Evolutionary conservation across 2,329 filamentous ascomycete genomes (phyloP), one percentile per base, ranked within the genome.

Genomic region (Knufia petricola): DNA sequence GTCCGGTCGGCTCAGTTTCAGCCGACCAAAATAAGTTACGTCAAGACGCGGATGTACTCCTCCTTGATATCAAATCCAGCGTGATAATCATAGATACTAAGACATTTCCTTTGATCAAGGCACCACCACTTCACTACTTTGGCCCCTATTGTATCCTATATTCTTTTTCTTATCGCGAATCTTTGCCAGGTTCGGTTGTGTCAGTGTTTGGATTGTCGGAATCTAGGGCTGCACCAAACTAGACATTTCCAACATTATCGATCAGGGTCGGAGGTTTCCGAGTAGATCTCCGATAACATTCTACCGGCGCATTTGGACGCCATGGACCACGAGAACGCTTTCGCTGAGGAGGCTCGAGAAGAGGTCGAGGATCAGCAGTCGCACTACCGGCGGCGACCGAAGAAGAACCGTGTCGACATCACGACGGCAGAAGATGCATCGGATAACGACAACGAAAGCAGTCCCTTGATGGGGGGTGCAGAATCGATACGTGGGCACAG

Each of bases 281-380:
- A 15, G 23, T 17, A 10, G 15, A 26, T 26, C 32, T 13, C 23
- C 44, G 20, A 39, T 28, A 10, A 24, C 26, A 28, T 6, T 28
- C 6, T 10, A 10, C 7, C 12, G 12, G 17, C 39, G 15, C 38
- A 13, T 9, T 28, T 38, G 32, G 15, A 23, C 34, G 54, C 32
- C 37, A 66, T 66, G 61, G 61, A 64, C 53, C 61, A 60, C 37
- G 64, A 67, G 52, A 56, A 61, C 44, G 55, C 60, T 4, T 60
- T 65, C 34, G 59, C 58, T 10, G 57, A 60, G 39, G 63, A 64
- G 40, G 55, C 59, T 8, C 62, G 65, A 47, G 54, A 64, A 41
- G 61, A 66, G 49, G 51, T 53, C 15, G 51, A 32, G 46, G 48
- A 23, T 43, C 53, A 30, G 51, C 32, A 43, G 48, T 38, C 44